These are phyloP conservation scores for Microstegium vimineum DNA, from an alignment of 176 grass and related monocot genomes.

Conservation along the genomic window DNA sequence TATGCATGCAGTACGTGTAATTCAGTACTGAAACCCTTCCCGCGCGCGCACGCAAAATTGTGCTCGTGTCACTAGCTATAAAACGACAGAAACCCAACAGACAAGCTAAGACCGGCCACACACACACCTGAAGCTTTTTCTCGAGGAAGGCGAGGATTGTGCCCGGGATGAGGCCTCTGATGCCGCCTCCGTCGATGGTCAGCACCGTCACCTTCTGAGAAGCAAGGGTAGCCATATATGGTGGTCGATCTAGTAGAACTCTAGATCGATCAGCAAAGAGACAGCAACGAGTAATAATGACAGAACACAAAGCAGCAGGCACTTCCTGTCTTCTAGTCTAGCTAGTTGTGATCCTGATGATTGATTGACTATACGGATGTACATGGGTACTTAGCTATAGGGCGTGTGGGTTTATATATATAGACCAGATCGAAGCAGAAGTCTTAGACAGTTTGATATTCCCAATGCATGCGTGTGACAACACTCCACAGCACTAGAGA, in stretches of 20 bases:
- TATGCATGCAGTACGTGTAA: too few relatives aligned
- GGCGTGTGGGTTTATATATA: background rate
- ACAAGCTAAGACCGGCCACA: too few relatives aligned
- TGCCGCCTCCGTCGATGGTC: constrained; percentile 32
- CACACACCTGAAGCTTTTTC: constrained; percentile 16
- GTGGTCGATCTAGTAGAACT: background rate
- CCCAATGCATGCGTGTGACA: background rate
- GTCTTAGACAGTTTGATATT: background rate
- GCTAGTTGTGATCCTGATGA: background rate
- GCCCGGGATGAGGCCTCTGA: constrained; percentile 33
- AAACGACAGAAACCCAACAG: too few relatives aligned
- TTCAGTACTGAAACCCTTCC: background rate
- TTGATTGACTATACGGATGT: background rate
- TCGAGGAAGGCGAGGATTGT: constrained; percentile 33
- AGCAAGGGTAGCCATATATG: background rate
- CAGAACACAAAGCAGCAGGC: background rate
- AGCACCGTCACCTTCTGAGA: background rate
- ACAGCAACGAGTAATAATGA: background rate
- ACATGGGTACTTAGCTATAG: background rate
- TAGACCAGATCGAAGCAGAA: background rate
- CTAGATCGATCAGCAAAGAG: background rate
- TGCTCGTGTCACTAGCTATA: background rate
- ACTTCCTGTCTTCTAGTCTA: background rate
- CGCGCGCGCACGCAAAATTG: background rate
- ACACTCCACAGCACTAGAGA: background rate